Base-by-base conservation (phyloP, 495 filamentous ascomycete species). In the Aspergillus olivimuriae region DNA sequence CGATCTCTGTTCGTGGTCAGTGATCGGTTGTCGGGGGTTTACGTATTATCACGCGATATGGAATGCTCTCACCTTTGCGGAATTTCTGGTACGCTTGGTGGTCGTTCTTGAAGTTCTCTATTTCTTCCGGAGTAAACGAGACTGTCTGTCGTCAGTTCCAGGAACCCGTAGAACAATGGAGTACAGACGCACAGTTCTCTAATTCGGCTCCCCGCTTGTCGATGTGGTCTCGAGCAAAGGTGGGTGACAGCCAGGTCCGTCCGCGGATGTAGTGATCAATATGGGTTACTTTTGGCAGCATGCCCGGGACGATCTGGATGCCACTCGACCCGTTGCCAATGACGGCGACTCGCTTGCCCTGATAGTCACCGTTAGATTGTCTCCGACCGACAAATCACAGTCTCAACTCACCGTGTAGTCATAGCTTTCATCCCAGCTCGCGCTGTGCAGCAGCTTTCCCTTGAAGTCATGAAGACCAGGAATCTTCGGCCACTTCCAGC, bases 271-370 rank as follows among this genome's bases (percentile, higher is more conserved):
- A 75, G 22, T 64, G 70, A 23, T 69, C 65, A 12, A 74, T 60
- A 15, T 72, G 65, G 9, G 62, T 52, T 11, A 78, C 75, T 6
- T 65, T 48, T 10, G 75, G 74, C 41, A 81, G 69, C 17, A 85
- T 69, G 5, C 71, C 72, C 1, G 81, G 79, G 11, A 87, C 72
- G 16, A 85, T 70, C 48, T 86, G 81, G 23, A 69, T 65, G 2
- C 64, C 65, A 49, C 67, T 72, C 4, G 62, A 74, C 2, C 75
- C 73, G 37, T 70, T 71, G 1, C 77, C 78, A 39, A 82, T 72
- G 1, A 80, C 56, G 2, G 72, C 75, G 28, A 82, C 70, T 10
- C 50, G 60, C 49, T 78, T 73, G 11, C 64, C 65, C 46, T 66
- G 47, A 11, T 57, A 0, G n/a, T 23, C 7, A n/a, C 3, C 2